Conservation (phyloP, 2,329 filamentous ascomycete genomes). For the Lachnellula occidentalis region DNA sequence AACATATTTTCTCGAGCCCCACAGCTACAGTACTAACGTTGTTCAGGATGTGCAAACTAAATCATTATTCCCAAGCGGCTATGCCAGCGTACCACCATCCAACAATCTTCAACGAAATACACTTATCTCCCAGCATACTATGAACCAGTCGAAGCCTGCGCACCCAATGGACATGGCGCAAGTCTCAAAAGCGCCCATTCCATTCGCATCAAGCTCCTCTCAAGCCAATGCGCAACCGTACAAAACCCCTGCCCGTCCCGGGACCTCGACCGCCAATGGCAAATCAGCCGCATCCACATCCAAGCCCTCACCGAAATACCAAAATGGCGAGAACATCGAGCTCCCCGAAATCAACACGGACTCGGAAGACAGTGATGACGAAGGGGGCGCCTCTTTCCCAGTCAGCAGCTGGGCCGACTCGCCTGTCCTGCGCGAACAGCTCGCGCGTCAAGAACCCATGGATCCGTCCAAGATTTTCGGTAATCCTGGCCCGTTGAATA, state of each 20-base stretch:
- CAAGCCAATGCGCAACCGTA: slow-evolving; percentile 45
- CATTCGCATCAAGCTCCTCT: slow-evolving; percentile 70
- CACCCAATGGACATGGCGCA: slow-evolving; percentile 82
- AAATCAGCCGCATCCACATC: slow-evolving; percentile 53
- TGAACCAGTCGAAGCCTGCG: slow-evolving; percentile 52
- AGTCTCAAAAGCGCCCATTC: slow-evolving; percentile 81
- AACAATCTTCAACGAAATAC: slow-evolving; percentile 46
- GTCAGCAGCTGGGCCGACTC: slow-evolving; percentile 85
- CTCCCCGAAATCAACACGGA: slow-evolving; percentile 95
- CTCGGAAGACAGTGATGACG: slow-evolving; percentile 77
- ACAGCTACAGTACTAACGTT: slow-evolving; percentile 32
- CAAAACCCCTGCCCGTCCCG: slow-evolving; percentile 64
- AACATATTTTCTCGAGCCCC: slow-evolving; percentile 20
- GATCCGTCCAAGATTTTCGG: slow-evolving; percentile 87
- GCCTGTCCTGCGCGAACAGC: slow-evolving; percentile 69
- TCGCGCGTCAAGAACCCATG: slow-evolving; percentile 76
- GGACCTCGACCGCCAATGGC: slow-evolving; percentile 32
- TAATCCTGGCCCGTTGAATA: slow-evolving; percentile 77
- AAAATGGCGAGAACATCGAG: slow-evolving; percentile 83
- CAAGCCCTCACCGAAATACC: slow-evolving; percentile 76
- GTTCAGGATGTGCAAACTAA: slow-evolving; percentile 55
- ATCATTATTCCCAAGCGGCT: slow-evolving; percentile 55
- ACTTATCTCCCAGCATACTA: slow-evolving; percentile 61
- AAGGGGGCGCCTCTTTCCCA: slow-evolving; percentile 52
- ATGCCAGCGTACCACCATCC: slow-evolving; percentile 51